A percentile compares a stretch with the other conserved stretches of the same genome.
These are phyloP conservation scores for Aspergillus aculeatinus DNA, from an alignment of 2,329 filamentous ascomycete species.

Conservation along the genomic window DNA sequence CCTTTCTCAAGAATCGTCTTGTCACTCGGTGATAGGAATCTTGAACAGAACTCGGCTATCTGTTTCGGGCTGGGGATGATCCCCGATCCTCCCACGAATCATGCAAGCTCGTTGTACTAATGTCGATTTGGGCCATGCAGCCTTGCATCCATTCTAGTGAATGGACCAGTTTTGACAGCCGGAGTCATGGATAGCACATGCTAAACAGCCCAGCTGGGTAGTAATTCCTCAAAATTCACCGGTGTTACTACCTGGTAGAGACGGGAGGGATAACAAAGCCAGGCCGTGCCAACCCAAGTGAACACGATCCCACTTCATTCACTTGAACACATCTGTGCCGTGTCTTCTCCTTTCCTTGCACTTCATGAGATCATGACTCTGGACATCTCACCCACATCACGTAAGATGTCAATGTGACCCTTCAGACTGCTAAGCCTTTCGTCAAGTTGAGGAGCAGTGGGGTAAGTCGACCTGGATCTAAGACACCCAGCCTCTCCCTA, in stretches of 20 bases:
- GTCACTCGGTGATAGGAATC: neutral
- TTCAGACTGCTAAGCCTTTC: neutral
- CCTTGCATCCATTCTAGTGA: neutral
- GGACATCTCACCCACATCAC: neutral
- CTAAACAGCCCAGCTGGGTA: neutral
- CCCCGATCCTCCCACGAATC: neutral
- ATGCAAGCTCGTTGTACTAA: neutral
- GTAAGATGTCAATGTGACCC: neutral
- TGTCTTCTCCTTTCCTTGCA: neutral
- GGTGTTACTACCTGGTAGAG: neutral
- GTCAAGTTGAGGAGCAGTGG: neutral
- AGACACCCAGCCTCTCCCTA: neutral
- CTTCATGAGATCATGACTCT: neutral
- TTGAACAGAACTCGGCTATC: neutral
- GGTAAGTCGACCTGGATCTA: neutral
- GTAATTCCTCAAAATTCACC: neutral
- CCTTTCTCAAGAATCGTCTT: neutral
- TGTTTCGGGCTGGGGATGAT: neutral
- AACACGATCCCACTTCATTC: neutral
- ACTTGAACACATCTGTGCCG: neutral
- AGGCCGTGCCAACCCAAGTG: neutral
- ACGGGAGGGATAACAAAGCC: neutral
- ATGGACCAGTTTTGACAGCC: neutral
- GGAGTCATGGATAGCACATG: neutral
- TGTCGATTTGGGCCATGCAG: neutral